Evolutionary conservation across 768 basidiomycete species (phyloP).

Genomic region (Tulasnella sp.): DNA sequence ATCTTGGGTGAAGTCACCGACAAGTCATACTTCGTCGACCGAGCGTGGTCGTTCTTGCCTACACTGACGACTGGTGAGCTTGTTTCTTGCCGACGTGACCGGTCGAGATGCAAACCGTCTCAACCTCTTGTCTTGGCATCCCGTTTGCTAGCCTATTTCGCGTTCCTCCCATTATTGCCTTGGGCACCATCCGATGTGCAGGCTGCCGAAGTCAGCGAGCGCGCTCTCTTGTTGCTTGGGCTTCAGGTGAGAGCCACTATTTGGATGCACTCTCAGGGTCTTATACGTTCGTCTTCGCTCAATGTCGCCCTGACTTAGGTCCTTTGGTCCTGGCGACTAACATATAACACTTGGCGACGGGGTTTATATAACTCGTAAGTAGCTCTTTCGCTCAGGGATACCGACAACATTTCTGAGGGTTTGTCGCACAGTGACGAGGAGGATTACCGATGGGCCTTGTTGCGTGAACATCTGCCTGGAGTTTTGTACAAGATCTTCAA

Average conservation of each 20-base stretch:
- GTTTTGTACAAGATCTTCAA: slow-evolving; percentile 53
- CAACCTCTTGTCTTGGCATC: neutral
- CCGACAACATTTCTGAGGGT: neutral
- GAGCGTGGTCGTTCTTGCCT: slow-evolving; percentile 63
- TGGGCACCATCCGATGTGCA: slow-evolving; percentile 30
- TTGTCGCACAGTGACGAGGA: slow-evolving; percentile 51
- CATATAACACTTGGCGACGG: slow-evolving; percentile 74
- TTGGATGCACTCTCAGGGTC: neutral
- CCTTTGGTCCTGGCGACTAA: slow-evolving; percentile 38
- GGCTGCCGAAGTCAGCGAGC: slow-evolving; percentile 52
- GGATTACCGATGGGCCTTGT: slow-evolving; percentile 84
- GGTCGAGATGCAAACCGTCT: neutral
- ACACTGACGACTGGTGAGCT: slow-evolving; percentile 49
- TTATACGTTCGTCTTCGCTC: neutral
- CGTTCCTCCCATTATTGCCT: slow-evolving; percentile 58
- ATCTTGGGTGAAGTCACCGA: slow-evolving; percentile 54
- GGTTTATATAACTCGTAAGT: slow-evolving; percentile 67
- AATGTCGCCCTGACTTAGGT: slow-evolving; percentile 15
- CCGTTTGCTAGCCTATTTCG: slow-evolving; percentile 46
- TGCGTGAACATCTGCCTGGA: slow-evolving; percentile 48
- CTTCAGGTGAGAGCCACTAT: slow-evolving; percentile 43
- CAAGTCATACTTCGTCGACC: slow-evolving; percentile 83
- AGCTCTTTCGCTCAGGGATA: neutral
- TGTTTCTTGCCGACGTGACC: neutral
- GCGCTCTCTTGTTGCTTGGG: slow-evolving; percentile 60